Conservation (phyloP, 768 basidiomycete genomes). For the Phylloporus sp. region DNA sequence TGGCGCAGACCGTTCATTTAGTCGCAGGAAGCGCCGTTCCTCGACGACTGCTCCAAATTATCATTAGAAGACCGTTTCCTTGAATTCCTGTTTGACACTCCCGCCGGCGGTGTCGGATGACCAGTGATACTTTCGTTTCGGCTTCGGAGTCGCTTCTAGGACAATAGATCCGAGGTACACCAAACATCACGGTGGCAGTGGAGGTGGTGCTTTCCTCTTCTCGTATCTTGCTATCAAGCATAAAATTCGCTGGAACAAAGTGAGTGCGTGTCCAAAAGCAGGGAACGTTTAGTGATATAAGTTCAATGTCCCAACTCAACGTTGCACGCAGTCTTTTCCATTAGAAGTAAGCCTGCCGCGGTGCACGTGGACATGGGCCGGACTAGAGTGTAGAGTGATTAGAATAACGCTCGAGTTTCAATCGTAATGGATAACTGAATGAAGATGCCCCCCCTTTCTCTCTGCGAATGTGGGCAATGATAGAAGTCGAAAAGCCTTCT, state of each 20-base stretch:
- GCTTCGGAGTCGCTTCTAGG: no score
- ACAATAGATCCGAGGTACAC: neutral
- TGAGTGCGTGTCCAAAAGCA: neutral
- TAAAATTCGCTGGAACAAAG: no score
- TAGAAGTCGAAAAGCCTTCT: no score
- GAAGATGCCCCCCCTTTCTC: no score
- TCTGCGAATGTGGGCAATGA: no score
- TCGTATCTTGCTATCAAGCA: neutral
- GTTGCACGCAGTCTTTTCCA: neutral
- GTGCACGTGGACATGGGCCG: neutral
- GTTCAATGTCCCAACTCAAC: neutral
- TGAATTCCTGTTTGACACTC: neutral
- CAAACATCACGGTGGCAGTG: neutral
- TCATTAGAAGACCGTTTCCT: neutral
- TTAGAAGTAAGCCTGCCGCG: neutral
- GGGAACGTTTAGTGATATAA: neutral
- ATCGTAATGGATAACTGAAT: no score
- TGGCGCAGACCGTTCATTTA: neutral
- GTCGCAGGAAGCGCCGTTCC: neutral
- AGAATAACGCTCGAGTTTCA: neutral
- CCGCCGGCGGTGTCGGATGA: neutral
- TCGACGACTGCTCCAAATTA: neutral
- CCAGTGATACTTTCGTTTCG: no score
- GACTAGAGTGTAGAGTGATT: neutral
- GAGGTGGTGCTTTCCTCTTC: neutral